Evolutionary conservation across 495 filamentous ascomycete species (phyloP).

Genomic region (Trichoderma parareesei): DNA sequence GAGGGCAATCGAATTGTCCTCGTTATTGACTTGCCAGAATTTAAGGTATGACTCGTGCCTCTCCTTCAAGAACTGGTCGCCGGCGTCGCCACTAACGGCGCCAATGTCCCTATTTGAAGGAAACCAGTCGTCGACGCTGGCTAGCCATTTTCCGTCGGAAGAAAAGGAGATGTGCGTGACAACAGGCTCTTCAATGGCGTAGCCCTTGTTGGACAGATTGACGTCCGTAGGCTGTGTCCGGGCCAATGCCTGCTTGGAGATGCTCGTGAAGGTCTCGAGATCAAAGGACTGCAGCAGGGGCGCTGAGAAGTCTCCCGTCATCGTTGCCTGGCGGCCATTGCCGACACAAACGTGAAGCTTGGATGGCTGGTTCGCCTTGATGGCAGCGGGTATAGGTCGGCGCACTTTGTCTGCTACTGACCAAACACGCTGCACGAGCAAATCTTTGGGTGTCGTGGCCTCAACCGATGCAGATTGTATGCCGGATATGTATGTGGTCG

Average conservation of each 20-base stretch:
- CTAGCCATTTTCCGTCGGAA: constrained; percentile 79
- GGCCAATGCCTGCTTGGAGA: constrained; percentile 78
- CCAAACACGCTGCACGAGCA: constrained; percentile 32
- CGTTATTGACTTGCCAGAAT: constrained; percentile 74
- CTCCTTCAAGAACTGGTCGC: constrained; percentile 33
- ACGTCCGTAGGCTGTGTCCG: constrained; percentile 78
- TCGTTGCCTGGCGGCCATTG: constrained; percentile 35
- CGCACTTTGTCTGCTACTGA: constrained; percentile 24
- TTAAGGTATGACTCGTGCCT: constrained; percentile 73
- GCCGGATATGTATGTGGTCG: constrained; percentile 71
- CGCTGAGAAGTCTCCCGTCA: constrained; percentile 30
- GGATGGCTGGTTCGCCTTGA: constrained; percentile 31
- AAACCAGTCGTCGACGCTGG: constrained; percentile 83
- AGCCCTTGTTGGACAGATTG: constrained; percentile 61
- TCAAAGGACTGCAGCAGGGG: constrained; percentile 72
- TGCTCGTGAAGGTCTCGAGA: constrained; percentile 57
- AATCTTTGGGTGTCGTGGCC: constrained; percentile 32
- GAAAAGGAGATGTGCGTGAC: constrained; percentile 65
- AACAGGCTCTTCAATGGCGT: constrained; percentile 62
- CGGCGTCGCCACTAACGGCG: constrained; percentile 28
- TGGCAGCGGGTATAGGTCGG: constrained; percentile 24
- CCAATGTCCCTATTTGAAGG: constrained; percentile 58
- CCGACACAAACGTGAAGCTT: constrained; percentile 39
- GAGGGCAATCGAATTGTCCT: constrained; percentile 58
- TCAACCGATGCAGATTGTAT: constrained; percentile 56